A percentile compares a stretch with the other conserved stretches of the same genome.
phyloP scores from a whole-genome alignment of 139 green algal genomes.

The Nannochloris sp. region DNA sequence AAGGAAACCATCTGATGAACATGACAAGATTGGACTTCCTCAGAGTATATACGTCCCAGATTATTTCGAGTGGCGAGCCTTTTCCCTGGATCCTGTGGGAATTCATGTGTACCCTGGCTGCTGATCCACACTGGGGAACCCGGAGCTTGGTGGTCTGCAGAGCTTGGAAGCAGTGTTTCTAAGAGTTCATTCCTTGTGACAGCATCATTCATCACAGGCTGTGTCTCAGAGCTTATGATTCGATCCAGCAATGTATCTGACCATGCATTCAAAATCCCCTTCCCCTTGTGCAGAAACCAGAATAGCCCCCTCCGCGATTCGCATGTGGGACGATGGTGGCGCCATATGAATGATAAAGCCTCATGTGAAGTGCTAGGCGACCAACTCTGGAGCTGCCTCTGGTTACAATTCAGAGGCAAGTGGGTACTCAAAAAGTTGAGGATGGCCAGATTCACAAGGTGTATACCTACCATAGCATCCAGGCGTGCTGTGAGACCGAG shows the following conservation, averaged over 20 bases:
- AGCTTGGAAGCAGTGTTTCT: constrained; percentile 11
- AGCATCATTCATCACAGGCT: constrained; percentile 12
- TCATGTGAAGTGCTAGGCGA: constrained; percentile 4
- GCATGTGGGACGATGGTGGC: background rate
- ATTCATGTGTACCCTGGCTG: background rate
- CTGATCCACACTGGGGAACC: background rate
- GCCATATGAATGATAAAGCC: background rate
- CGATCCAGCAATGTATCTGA: constrained; percentile 14
- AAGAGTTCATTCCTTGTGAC: constrained; percentile 17
- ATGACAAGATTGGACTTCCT: constrained; percentile 4
- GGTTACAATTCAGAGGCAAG: constrained; percentile 17
- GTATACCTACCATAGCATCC: constrained; percentile 30
- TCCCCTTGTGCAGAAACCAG: constrained; percentile 5
- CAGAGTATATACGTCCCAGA: constrained; percentile 4
- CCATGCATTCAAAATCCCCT: constrained; percentile 14
- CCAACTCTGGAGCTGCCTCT: constrained; percentile 15
- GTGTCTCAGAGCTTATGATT: background rate
- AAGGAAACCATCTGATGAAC: constrained; percentile 7
- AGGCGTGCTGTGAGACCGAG: constrained; percentile 27
- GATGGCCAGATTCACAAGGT: constrained; percentile 15
- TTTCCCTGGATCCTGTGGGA: background rate
- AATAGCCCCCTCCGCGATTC: background rate
- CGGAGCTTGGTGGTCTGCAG: background rate
- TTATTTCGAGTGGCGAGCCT: background rate
- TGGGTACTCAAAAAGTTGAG: constrained; percentile 35